Evolutionary conservation across 306 rosid genomes (phyloP).

Genomic region (Styphnolobium japonicum): DNA sequence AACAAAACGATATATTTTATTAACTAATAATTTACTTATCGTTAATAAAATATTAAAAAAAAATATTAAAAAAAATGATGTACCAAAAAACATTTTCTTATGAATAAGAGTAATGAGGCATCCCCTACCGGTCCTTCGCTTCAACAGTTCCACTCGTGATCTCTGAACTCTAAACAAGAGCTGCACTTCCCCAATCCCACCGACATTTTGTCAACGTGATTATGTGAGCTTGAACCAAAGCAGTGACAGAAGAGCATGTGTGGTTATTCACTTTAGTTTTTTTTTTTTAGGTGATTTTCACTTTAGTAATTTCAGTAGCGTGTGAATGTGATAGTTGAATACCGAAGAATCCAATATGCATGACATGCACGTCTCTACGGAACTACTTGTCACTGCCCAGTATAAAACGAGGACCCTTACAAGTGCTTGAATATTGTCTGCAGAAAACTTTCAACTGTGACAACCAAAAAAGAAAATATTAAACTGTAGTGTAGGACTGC

Average conservation of each 20-base stretch:
- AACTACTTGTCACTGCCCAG: background rate
- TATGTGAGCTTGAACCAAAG: background rate
- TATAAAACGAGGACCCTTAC: background rate
- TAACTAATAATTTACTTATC: no score
- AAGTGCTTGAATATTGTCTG: slow-evolving; percentile 8
- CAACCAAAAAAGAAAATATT: slow-evolving; percentile 23
- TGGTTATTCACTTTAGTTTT: slow-evolving; percentile 10
- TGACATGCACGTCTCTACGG: background rate
- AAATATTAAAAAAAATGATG: no score
- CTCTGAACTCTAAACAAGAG: slow-evolving; percentile 9
- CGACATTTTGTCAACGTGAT: background rate
- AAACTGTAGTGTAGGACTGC: background rate
- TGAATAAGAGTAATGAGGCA: no score
- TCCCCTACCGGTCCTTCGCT: background rate
- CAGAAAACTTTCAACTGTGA: slow-evolving; percentile 10
- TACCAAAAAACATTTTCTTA: no score
- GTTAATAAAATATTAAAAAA: no score
- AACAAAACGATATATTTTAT: no score
- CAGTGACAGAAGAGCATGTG: slow-evolving; percentile 27
- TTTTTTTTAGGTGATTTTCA: no score
- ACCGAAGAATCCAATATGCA: background rate
- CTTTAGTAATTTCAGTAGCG: slow-evolving; percentile 15
- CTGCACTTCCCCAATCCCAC: background rate
- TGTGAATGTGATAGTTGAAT: slow-evolving; percentile 18
- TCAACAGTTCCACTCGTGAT: slow-evolving; percentile 5